A percentile compares a stretch with the other conserved stretches of the same genome.
Conservation (phyloP, 257 asterid genomes). For the Capsicum pubescens region DNA sequence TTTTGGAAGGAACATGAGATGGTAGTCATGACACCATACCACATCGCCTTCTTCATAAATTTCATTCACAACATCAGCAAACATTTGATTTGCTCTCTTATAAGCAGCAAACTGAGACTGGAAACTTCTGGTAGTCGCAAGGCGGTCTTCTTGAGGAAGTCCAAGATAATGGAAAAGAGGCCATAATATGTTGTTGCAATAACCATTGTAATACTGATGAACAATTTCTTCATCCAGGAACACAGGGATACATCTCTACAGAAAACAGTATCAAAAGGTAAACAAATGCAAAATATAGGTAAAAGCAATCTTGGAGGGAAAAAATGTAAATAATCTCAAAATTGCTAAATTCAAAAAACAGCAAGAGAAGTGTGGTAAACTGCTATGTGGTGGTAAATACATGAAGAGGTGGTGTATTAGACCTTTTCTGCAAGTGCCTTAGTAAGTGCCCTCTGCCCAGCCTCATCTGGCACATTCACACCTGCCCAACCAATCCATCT, state of each 20-base stretch:
- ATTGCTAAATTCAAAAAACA: not conserved
- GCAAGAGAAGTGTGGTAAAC: slow-evolving; percentile 24
- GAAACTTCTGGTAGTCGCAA: slow-evolving; percentile 90
- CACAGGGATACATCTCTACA: slow-evolving; percentile 91
- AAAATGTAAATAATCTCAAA: slow-evolving; percentile 1
- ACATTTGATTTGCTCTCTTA: slow-evolving; percentile 87
- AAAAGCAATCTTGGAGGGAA: not conserved
- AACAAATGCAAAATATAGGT: slow-evolving; percentile 12
- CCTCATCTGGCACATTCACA: slow-evolving; percentile 90
- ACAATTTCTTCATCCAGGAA: slow-evolving; percentile 91
- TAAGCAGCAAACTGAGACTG: slow-evolving; percentile 91
- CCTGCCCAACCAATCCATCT: slow-evolving; percentile 99
- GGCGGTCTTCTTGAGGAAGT: slow-evolving; percentile 95
- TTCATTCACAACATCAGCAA: slow-evolving; percentile 84
- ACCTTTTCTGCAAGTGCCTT: slow-evolving; percentile 91
- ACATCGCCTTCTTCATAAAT: slow-evolving; percentile 91
- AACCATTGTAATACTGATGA: slow-evolving; percentile 93
- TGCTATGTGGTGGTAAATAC: slow-evolving; percentile 16
- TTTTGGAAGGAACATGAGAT: slow-evolving; percentile 92
- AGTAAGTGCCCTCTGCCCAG: slow-evolving; percentile 80
- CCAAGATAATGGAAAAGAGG: slow-evolving; percentile 94
- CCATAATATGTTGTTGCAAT: slow-evolving; percentile 92
- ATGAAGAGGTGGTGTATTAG: slow-evolving; percentile 26
- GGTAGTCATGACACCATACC: slow-evolving; percentile 97
- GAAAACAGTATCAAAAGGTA: slow-evolving; percentile 25